Base-by-base conservation (phyloP, 2,329 filamentous ascomycete genomes). In the Parastagonospora avenae region DNA sequence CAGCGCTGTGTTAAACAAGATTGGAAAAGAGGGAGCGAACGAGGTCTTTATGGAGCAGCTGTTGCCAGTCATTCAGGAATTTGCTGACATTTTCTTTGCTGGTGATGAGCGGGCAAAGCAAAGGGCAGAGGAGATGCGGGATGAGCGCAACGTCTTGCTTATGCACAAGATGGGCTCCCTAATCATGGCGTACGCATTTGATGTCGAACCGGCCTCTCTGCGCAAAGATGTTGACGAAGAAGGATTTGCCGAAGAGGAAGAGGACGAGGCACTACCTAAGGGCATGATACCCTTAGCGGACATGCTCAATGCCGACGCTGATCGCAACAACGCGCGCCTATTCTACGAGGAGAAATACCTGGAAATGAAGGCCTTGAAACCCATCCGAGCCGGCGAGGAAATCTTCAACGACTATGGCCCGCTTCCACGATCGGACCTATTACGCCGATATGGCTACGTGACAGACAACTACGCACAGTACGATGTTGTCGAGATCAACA, bases 141-240 rank as follows among this genome's bases (percentile, higher is more conserved):
- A 80, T 41, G 71, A 76, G n/a, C 72, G 79, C 19, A 73, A 87
- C 10, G 65, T 87, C 3, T 64, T 74, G 12, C 71, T 85, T 14
- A 88, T 89, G 45, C 91, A 96, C 70, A 82, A 85, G 8, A 92
- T 96, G 87, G 92, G 90, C 1, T 92, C 88, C 54, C 85, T 89
- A 12, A 93, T 96, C 60, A 95, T 96, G 91, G 88, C 91, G 0
- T 96, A 96, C 68, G 91, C 91, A 0, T 96, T 96, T 68, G 92
- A 96, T 60, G 82, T 96, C 6, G 84, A 86, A 57, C 79, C 79
- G 31, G 67, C 63, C 11, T 54, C 60, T 32, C 42, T 52, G 4
- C 55, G 56, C 11, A 81, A 85, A 16, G 79, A 85, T 4, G 79
- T 84, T 0, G 83, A 85, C 2, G 82, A 85, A 2, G 81, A 82